A percentile compares a stretch with the other conserved stretches of the same genome.
Conservation (phyloP, 495 filamentous ascomycete species). For the Parmelia sp. region DNA sequence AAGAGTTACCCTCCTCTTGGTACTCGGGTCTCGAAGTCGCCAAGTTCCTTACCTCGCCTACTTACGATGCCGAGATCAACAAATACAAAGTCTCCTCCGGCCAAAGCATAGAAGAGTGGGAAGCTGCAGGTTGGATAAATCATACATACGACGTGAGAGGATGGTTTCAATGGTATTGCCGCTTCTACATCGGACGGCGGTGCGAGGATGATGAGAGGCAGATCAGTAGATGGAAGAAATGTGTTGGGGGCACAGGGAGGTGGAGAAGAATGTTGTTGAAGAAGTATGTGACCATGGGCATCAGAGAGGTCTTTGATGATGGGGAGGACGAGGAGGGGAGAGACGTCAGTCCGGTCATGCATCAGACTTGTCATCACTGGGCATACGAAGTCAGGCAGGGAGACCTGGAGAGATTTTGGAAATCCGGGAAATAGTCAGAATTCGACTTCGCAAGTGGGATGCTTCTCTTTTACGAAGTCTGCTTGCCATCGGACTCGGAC, state of each 20-base stretch:
- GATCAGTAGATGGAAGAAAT: constrained; percentile 41
- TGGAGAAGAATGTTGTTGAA: constrained; percentile 42
- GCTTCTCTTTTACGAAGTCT: background rate
- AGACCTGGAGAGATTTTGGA: constrained; percentile 41
- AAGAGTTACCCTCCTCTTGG: constrained; percentile 39
- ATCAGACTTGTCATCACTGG: constrained; percentile 49
- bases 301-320: constrained; percentile 42
- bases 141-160: constrained; percentile 42
- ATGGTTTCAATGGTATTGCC: constrained; percentile 49
- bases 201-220: constrained; percentile 46
- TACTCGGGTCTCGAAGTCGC: constrained; percentile 32
- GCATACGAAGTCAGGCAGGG: constrained; percentile 37
- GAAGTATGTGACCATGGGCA: constrained; percentile 38
- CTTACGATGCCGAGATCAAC: constrained; percentile 40
- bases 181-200: constrained; percentile 42
- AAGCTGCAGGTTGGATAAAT: constrained; percentile 43
- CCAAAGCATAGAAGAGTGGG: constrained; percentile 47
- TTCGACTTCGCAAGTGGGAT: background rate
- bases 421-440: constrained; percentile 21
- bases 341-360: constrained; percentile 47
- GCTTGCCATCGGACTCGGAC: background rate
- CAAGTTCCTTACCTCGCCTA: constrained; percentile 31
- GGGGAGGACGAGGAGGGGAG: constrained; percentile 35
- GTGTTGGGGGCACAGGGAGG: constrained; percentile 41
- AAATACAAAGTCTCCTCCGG: constrained; percentile 44